Percentiles rank a stretch among this genome's conserved stretches.
Conservation (phyloP, 805 yeast genomes). For the Wickerhamiella sergipiensis region DNA sequence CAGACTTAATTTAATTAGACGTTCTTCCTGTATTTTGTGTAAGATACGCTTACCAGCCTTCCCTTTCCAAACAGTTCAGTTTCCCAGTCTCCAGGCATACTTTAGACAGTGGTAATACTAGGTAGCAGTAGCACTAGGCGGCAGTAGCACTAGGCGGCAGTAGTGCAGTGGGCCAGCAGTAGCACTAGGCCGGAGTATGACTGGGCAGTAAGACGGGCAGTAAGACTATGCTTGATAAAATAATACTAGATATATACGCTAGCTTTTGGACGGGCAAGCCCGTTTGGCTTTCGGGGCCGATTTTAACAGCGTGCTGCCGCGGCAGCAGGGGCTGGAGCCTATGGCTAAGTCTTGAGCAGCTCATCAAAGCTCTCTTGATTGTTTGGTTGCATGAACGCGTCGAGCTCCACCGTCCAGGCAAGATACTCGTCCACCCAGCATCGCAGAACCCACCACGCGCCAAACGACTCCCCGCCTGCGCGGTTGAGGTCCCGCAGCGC, state of each 20-base stretch:
- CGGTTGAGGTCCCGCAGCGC: constrained; percentile 27
- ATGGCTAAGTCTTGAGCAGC: constrained; percentile 1
- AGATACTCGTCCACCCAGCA: constrained; percentile 70
- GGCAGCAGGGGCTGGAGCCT: not conserved
- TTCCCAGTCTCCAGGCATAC: too few relatives aligned
- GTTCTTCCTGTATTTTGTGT: not conserved
- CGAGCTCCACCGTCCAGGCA: constrained; percentile 46
- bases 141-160: too few relatives aligned
- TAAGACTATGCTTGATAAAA: not conserved
- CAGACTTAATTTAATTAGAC: not conserved
- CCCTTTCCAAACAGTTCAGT: too few relatives aligned
- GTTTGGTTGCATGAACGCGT: constrained; percentile 18
- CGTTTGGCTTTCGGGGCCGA: not conserved
- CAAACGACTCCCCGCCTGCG: constrained; percentile 45
- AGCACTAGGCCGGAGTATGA: too few relatives aligned
- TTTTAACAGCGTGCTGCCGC: too few relatives aligned
- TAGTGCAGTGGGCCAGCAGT: too few relatives aligned
- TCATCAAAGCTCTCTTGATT: not conserved
- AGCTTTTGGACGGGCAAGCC: not conserved
- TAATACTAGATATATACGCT: not conserved
- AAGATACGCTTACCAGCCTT: too few relatives aligned
- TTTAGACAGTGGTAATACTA: too few relatives aligned
- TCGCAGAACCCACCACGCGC: constrained; percentile 62
- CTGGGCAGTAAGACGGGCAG: too few relatives aligned
- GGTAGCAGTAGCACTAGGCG: too few relatives aligned